phyloP scores from a whole-genome alignment of 139 green algal genomes.

The Volvox africanus region DNA sequence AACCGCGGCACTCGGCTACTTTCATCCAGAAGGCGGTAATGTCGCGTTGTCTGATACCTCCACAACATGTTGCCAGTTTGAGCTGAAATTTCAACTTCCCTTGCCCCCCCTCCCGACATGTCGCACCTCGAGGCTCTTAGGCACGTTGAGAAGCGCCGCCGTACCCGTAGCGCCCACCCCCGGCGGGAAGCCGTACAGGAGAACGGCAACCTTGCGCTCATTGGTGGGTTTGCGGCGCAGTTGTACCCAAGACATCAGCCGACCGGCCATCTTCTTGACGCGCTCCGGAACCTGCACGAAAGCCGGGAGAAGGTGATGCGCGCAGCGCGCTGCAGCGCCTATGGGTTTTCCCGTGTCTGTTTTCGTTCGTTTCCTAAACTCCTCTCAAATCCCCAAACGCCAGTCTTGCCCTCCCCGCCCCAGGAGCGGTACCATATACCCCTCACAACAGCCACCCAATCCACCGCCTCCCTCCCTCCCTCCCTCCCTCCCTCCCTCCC shows the following conservation, averaged over 20 bases:
- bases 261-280: conserved; percentile 76
- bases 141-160: conserved; percentile 97
- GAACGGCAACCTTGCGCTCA: conserved; percentile 78
- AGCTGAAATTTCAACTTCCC: too few relatives aligned
- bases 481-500: not conserved
- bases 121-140: conserved; percentile 80
- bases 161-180: conserved; percentile 96
- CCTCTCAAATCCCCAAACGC: not conserved
- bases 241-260: conserved; percentile 84
- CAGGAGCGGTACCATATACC: not conserved
- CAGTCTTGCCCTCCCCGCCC: not conserved
- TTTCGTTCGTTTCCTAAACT: too few relatives aligned
- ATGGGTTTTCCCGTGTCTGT: not conserved
- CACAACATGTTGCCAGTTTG: too few relatives aligned
- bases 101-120: too few relatives aligned
- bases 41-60: too few relatives aligned
- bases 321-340: too few relatives aligned
- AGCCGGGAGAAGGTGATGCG: not conserved
- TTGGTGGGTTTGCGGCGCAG: conserved; percentile 50
- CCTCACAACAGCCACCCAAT: not conserved
- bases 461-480: not conserved
- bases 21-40: too few relatives aligned
- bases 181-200: conserved; percentile 97
- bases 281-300: conserved; percentile 72
- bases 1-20: too few relatives aligned